Percentiles rank a stretch among this genome's conserved stretches.
These are phyloP conservation scores for Hawksworthiomyces lignivorus DNA, from an alignment of 2,329 filamentous ascomycete genomes.

Conservation along the genomic window DNA sequence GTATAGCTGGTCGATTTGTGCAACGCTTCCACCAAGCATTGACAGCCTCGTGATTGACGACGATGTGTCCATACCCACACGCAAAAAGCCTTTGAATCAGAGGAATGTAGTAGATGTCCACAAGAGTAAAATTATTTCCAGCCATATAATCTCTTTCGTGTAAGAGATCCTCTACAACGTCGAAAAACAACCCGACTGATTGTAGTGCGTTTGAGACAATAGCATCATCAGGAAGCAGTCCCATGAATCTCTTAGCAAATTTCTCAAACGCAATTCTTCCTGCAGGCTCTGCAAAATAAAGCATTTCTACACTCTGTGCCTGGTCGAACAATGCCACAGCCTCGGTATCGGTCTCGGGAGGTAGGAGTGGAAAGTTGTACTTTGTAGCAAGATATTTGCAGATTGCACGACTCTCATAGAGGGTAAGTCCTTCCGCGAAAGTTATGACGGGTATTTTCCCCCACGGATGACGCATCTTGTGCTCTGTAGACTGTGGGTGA, in stretches of 20 bases:
- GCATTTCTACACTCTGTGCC: slow-evolving; percentile 31
- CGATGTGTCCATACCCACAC: slow-evolving; percentile 29
- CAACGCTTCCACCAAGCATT: slow-evolving; percentile 34
- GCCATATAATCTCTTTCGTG: slow-evolving; percentile 35
- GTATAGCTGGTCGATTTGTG: slow-evolving; percentile 29
- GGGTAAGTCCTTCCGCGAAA: slow-evolving; percentile 32
- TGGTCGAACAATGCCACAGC: slow-evolving; percentile 36
- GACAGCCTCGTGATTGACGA: slow-evolving; percentile 28
- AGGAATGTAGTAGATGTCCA: slow-evolving; percentile 41
- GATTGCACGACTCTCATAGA: slow-evolving; percentile 40
- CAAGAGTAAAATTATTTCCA: slow-evolving; percentile 33
- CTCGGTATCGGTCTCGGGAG: slow-evolving; percentile 29
- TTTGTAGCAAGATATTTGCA: slow-evolving; percentile 38
- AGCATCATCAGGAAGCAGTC: slow-evolving; percentile 31
- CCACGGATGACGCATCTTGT: slow-evolving; percentile 32
- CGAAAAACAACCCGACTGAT: slow-evolving; percentile 33
- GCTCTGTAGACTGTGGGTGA: slow-evolving; percentile 30
- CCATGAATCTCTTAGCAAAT: slow-evolving; percentile 36
- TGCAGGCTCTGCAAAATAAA: slow-evolving; percentile 36
- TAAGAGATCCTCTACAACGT: slow-evolving; percentile 32
- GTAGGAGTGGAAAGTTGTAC: slow-evolving; percentile 37
- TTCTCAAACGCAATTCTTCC: slow-evolving; percentile 37
- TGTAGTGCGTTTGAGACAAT: slow-evolving; percentile 29
- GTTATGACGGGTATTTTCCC: slow-evolving; percentile 33
- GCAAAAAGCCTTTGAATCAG: slow-evolving; percentile 34